These are phyloP conservation scores for Trichopus zeylanicus DNA, from an alignment of 116 monocot species.

Conservation along the genomic window DNA sequence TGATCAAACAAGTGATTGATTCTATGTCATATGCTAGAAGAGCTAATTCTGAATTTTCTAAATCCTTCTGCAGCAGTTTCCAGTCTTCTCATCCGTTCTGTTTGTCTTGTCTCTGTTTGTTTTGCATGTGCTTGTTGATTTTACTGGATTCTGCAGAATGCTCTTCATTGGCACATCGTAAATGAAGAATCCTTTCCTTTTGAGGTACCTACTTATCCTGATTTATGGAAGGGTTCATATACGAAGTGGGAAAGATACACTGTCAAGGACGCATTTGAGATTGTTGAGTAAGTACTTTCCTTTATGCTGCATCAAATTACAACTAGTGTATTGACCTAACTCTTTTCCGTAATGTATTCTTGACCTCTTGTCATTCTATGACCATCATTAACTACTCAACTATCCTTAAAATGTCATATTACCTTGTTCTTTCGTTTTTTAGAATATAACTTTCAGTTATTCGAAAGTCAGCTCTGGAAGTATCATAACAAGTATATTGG, in stretches of 20 bases:
- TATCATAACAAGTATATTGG: too few species aligned
- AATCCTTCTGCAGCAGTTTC: neutral
- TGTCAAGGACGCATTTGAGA: constrained; percentile 78
- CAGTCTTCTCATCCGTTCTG: constrained; percentile 13
- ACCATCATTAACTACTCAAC: neutral
- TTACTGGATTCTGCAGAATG: constrained; percentile 82
- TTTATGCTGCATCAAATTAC: neutral
- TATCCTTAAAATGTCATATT: too few species aligned
- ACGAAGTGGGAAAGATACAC: constrained; percentile 92
- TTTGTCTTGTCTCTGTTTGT: constrained; percentile 15
- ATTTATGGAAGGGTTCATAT: constrained; percentile 90
- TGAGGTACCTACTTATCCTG: constrained; percentile 90
- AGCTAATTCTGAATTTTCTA: neutral
- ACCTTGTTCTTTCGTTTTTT: too few species aligned
- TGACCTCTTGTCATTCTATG: neutral
- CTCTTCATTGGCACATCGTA: constrained; percentile 99
- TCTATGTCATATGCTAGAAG: constrained; percentile 90
- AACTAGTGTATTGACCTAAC: neutral
- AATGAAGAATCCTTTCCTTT: constrained; percentile 95
- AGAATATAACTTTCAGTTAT: too few species aligned
- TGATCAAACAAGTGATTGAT: constrained; percentile 93
- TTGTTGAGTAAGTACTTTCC: constrained; percentile 73
- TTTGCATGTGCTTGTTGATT: constrained; percentile 25
- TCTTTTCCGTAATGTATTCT: neutral
- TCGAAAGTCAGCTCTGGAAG: too few species aligned